Evolutionary conservation across 768 basidiomycete genomes (phyloP), one percentile per base, ranked within the genome.

Genomic region (Russula earlei): DNA sequence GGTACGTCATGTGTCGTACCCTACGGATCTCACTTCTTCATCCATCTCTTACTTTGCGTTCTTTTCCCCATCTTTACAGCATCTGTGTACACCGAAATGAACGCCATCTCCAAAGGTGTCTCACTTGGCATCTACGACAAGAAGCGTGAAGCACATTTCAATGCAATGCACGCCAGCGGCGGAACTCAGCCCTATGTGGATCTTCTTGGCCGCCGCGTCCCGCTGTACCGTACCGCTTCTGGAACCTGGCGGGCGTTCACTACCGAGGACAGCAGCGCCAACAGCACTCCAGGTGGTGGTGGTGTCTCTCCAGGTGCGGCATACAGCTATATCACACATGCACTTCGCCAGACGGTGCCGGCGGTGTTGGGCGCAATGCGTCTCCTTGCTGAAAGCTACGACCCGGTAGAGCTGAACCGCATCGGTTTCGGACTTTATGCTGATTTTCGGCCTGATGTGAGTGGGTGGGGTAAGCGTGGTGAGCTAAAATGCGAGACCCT

Each of bases 41-140:
- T 14, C n/a, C 33, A 4, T 8, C 6, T 27, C 15, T 44, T 17
- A 10, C n/a, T 24, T 14, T 14, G 22, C 11, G 8, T 3, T 7
- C 29, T n/a, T 43, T 8, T 1, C 14, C 24, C 9, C 25, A 17
- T 1, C 34, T 14, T 22, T n/a, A 5, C 60, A 92, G 94, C 93
- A 5, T 88, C 91, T 46, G 91, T 85, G 19, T 96, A 92, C 68
- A 95, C 93, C 10, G 91, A 95, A 67, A 81, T 95, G 79, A 95
- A 94, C 61, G 91, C 91, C 0, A 72, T 88, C 37, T 74, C 85
- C 27, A 95, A 92, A 67, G 93, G 91, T 11, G 75, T 91, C 22
- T 83, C 85, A 33, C 74, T 96, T 24, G 92, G 94, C 3, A 77
- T 93, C 52, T 84, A 84, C 64, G 75, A 83, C 49, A 68, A 75